phyloP scores from a whole-genome alignment of 2,329 filamentous ascomycete genomes.

The Ophiostoma pallidulum region DNA sequence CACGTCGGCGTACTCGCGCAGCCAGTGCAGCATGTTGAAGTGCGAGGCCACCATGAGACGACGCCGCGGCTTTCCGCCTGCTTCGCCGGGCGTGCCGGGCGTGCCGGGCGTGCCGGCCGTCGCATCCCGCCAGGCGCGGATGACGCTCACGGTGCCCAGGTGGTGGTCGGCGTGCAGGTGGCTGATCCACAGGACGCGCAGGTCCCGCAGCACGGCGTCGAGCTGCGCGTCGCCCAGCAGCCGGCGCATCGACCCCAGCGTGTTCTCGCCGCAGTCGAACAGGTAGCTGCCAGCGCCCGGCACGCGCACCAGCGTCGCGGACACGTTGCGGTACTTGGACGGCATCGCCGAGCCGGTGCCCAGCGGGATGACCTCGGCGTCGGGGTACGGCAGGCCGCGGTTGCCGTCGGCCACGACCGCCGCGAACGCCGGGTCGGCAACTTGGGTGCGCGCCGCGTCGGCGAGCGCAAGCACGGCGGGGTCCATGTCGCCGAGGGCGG shows the following conservation, averaged over 20 bases:
- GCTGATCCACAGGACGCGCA: slow-evolving; percentile 84
- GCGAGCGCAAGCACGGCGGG: slow-evolving; percentile 44
- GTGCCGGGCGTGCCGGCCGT: slow-evolving; percentile 30
- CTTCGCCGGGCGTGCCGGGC: slow-evolving; percentile 28
- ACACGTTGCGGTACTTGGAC: slow-evolving; percentile 93
- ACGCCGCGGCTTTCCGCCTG: slow-evolving; percentile 21
- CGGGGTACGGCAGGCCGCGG: slow-evolving; percentile 28
- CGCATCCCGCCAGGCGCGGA: slow-evolving; percentile 67
- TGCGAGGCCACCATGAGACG: slow-evolving; percentile 60
- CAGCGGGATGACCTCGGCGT: slow-evolving; percentile 76
- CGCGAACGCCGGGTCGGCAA: slow-evolving; percentile 36
- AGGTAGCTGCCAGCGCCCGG: slow-evolving; percentile 82
- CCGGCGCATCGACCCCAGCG: slow-evolving; percentile 75
- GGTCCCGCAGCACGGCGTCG: slow-evolving; percentile 60
- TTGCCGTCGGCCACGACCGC: slow-evolving; percentile 47
- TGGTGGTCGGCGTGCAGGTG: slow-evolving; percentile 97
- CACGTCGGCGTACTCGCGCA: slow-evolving; percentile 69
- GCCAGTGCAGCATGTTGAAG: slow-evolving; percentile 60
- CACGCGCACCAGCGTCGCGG: slow-evolving; percentile 72
- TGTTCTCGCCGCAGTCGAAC: slow-evolving; percentile 87
- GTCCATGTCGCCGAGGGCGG: slow-evolving; percentile 31
- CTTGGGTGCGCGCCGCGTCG: slow-evolving; percentile 32
- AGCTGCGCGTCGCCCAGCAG: slow-evolving; percentile 58
- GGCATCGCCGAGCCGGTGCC: slow-evolving; percentile 87
- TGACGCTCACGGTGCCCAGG: slow-evolving; percentile 70